phyloP scores from a whole-genome alignment of 345 rosid genomes.

The Pugionium cornutum region DNA sequence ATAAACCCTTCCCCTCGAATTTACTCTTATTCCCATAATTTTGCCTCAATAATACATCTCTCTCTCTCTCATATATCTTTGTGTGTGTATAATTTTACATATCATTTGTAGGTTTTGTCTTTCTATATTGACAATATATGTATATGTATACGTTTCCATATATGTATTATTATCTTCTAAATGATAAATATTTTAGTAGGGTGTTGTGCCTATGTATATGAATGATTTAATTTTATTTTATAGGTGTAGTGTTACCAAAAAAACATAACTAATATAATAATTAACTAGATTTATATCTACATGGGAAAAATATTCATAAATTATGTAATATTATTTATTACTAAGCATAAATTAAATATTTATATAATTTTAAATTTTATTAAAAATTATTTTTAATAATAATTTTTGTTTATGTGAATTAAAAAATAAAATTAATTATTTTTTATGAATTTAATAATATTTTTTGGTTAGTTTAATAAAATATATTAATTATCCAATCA shows the following conservation, averaged over 20 bases:
- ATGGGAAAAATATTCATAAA: too few species aligned
- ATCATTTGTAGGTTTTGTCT: slow-evolving; percentile 21
- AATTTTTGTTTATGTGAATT: too few species aligned
- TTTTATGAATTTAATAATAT: too few species aligned
- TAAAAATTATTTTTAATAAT: too few species aligned
- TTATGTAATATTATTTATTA: too few species aligned
- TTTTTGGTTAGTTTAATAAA: too few species aligned
- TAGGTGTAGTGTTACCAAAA: not conserved
- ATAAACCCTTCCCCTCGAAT: slow-evolving; percentile 41
- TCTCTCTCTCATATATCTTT: slow-evolving; percentile 23
- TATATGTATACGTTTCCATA: not conserved
- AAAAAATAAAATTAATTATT: too few species aligned
- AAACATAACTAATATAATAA: not conserved
- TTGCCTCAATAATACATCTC: slow-evolving; percentile 22
- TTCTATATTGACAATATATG: not conserved
- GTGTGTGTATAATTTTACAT: slow-evolving; percentile 36
- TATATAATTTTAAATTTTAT: too few species aligned
- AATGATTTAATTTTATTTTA: slow-evolving; percentile 13
- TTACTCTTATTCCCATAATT: slow-evolving; percentile 36
- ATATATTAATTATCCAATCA: too few species aligned
- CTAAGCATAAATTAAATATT: too few species aligned
- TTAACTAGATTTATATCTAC: too few species aligned
- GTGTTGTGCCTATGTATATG: slow-evolving; percentile 5
- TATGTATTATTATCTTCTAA: slow-evolving; percentile 8
- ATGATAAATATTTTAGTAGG: slow-evolving; percentile 13